Evolutionary conservation across 1,284 basidiomycete species (phyloP).

Genomic region (Coriolopsis trogii): DNA sequence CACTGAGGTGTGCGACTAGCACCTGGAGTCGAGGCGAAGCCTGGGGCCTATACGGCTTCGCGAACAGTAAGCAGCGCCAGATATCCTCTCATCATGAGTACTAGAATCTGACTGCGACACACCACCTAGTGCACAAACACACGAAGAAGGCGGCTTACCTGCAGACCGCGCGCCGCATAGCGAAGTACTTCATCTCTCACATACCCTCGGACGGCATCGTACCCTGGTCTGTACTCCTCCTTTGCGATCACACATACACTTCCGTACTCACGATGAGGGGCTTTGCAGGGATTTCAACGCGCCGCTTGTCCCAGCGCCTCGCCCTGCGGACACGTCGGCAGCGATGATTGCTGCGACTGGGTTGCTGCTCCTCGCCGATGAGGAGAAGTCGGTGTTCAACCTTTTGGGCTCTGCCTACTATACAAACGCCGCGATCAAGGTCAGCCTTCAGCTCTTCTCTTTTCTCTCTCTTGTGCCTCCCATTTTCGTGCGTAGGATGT

Average conservation of each 20-base stretch:
- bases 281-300: conserved; percentile 68
- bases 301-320: conserved; percentile 48
- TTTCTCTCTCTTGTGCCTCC: too few relatives aligned
- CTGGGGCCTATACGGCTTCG: conserved; percentile 72
- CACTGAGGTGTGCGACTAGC: conserved; percentile 36
- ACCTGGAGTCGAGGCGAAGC: conserved; percentile 76
- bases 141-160: conserved; percentile 56
- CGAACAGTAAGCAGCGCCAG: conserved; percentile 69
- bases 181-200: conserved; percentile 58
- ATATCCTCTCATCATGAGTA: too few relatives aligned
- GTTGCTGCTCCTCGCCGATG: conserved; percentile 57
- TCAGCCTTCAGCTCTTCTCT: too few relatives aligned
- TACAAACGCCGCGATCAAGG: conserved; percentile 51
- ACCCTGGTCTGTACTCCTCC: conserved; percentile 51
- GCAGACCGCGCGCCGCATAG: conserved; percentile 57
- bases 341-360: conserved; percentile 62
- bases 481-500: too few relatives aligned
- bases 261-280: background rate
- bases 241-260: background rate
- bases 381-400: conserved; percentile 45
- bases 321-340: conserved; percentile 69
- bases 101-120: too few relatives aligned
- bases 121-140: conserved; percentile 67
- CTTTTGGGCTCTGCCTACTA: conserved; percentile 43
- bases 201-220: conserved; percentile 61